Percentiles rank a stretch among this genome's conserved stretches.
Evolutionary conservation across 176 grass and related monocot genomes (phyloP).

Genomic region (Saccharum officinarum): DNA sequence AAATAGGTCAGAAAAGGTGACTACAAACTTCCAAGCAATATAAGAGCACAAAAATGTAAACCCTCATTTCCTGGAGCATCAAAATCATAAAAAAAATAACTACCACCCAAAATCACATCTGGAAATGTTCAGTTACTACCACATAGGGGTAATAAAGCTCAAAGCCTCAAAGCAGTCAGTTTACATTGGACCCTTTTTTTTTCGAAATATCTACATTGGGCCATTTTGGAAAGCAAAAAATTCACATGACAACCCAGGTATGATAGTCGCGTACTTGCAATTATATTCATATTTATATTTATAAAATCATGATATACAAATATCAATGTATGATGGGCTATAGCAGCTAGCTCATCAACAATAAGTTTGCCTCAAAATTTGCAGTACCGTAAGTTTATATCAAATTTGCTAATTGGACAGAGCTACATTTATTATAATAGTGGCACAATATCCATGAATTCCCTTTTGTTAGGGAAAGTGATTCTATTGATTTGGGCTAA

Average conservation of each 20-base stretch:
- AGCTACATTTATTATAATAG: not conserved
- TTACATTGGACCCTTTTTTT: not conserved
- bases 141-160: not conserved
- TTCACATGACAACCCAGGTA: not conserved
- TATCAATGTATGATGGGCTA: not conserved
- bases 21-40: slow-evolving; percentile 11
- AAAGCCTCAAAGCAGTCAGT: not conserved
- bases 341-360: not conserved
- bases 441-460: not conserved
- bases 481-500: no score
- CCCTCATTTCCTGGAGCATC: not conserved
- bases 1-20: not conserved
- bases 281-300: not conserved
- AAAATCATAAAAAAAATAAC: not conserved
- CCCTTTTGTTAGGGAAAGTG: no score
- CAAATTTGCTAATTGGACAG: not conserved
- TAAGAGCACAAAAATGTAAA: slow-evolving; percentile 20
- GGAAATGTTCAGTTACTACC: not conserved
- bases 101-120: not conserved
- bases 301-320: not conserved
- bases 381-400: not conserved
- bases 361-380: slow-evolving; percentile 4
- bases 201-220: not conserved
- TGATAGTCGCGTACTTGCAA: not conserved
- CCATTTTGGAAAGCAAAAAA: not conserved